Evolutionary conservation across 164 flowering plant genomes (phyloP).

Genomic region (Magnolia sinica): DNA sequence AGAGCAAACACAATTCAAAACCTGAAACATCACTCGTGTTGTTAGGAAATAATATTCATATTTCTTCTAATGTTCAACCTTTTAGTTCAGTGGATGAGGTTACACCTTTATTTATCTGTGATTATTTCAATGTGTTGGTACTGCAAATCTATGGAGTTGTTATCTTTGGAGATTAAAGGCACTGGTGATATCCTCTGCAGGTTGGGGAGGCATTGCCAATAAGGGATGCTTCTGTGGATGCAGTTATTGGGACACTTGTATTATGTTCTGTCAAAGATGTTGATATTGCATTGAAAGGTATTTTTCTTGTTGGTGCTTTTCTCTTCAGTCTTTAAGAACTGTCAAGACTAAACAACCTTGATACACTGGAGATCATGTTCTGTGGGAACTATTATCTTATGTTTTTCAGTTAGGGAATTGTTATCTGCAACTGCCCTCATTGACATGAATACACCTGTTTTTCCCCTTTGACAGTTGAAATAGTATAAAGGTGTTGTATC

Average conservation of each 20-base stretch:
- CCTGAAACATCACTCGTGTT: neutral
- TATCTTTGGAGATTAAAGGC: constrained; percentile 2
- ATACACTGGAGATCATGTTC: neutral
- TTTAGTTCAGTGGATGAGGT: neutral
- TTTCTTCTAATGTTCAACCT: neutral
- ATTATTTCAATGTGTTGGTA: neutral
- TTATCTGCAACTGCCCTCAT: neutral
- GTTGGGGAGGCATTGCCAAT: constrained; percentile 84
- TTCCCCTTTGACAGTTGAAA: neutral
- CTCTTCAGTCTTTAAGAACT: neutral
- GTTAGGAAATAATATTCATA: too few relatives aligned
- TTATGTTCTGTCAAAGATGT: constrained; percentile 84
- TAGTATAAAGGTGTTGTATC: neutral
- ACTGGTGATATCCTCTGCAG: constrained; percentile 29
- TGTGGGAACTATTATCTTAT: too few relatives aligned
- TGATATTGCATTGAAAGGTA: constrained; percentile 59
- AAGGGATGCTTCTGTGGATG: constrained; percentile 74
- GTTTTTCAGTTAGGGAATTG: neutral
- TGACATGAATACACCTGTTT: neutral
- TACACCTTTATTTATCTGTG: neutral
- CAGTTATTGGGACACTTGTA: constrained; percentile 88
- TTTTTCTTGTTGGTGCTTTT: neutral
- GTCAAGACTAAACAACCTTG: neutral
- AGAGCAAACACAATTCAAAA: neutral
- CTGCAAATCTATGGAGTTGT: neutral